phyloP scores from a whole-genome alignment of 2,329 filamentous ascomycete species.

The Fusarium vanettenii region DNA sequence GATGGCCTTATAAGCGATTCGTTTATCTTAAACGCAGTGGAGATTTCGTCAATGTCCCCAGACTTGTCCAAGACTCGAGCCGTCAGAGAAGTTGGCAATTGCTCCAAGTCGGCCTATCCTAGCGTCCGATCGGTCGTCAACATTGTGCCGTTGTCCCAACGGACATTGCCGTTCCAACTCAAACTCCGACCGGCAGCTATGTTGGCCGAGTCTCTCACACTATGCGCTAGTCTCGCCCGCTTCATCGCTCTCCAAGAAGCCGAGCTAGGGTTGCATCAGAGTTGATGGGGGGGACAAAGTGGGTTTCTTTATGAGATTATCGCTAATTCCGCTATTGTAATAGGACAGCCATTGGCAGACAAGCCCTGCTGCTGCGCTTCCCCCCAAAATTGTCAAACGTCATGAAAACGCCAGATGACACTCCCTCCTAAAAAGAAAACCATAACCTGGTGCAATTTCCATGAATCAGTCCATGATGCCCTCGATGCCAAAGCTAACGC shows the following conservation, averaged over 20 bases:
- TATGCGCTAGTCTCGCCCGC: constrained; percentile 8
- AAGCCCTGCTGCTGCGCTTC: constrained; percentile 11
- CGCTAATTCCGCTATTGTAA: constrained; percentile 42
- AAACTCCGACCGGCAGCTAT: constrained; percentile 25
- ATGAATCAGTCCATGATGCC: constrained; percentile 13
- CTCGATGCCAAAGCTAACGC: constrained; percentile 34
- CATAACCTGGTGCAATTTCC: constrained; percentile 35
- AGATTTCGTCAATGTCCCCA: constrained; percentile 7
- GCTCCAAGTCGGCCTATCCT: background rate
- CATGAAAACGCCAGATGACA: constrained; percentile 27
- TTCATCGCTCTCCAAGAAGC: background rate
- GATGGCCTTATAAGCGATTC: constrained; percentile 39
- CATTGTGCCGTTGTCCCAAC: constrained; percentile 38
- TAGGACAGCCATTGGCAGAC: constrained; percentile 22
- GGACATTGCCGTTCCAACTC: constrained; percentile 26
- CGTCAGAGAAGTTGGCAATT: constrained; percentile 30
- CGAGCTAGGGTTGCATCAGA: background rate
- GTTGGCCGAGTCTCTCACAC: background rate
- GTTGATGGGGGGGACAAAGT: background rate
- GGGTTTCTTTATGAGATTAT: constrained; percentile 32
- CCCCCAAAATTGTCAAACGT: constrained; percentile 4
- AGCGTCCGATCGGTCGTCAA: constrained; percentile 26
- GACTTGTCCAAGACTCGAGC: constrained; percentile 18
- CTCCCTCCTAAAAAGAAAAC: background rate
- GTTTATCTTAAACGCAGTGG: constrained; percentile 31